phyloP scores from a whole-genome alignment of 192 early-diverging fungal genomes.

The Coemansia sp. region DNA sequence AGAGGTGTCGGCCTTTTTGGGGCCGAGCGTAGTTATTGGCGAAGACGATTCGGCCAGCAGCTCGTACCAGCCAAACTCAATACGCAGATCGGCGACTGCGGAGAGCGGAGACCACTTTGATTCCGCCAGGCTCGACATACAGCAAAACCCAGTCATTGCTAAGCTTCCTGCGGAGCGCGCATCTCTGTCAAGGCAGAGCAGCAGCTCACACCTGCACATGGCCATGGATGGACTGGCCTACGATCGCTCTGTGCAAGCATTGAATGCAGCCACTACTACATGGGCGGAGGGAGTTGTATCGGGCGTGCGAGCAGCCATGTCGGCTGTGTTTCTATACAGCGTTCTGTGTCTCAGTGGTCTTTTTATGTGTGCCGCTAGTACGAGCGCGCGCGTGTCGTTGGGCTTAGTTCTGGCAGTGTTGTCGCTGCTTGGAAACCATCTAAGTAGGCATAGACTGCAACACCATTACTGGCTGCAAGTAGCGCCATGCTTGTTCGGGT shows the following conservation, averaged over 20 bases:
- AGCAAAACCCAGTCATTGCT: neutral
- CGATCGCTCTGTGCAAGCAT: neutral
- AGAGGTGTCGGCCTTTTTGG: neutral
- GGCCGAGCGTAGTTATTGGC: neutral
- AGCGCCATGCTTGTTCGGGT: conserved; percentile 64
- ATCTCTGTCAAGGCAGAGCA: neutral
- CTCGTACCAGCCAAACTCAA: neutral
- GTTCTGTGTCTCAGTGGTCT: conserved; percentile 6
- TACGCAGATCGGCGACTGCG: neutral
- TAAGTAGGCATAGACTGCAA: neutral
- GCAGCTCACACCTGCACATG: neutral
- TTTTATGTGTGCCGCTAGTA: neutral
- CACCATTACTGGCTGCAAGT: conserved; percentile 24
- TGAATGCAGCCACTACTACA: neutral
- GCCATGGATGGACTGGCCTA: neutral
- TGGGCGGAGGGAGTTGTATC: conserved; percentile 30
- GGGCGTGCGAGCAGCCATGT: conserved; percentile 19
- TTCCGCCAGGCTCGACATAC: neutral
- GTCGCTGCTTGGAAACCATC: conserved; percentile 22
- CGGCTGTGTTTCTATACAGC: conserved; percentile 24
- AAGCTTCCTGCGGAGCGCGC: neutral
- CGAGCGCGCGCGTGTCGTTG: neutral
- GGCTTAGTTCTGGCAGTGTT: neutral
- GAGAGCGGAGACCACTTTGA: neutral
- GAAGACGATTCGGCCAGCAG: neutral